Evolutionary conservation across 805 yeast species (phyloP), one percentile per base, ranked within the genome.

Genomic region (Cyberlindnera americana): DNA sequence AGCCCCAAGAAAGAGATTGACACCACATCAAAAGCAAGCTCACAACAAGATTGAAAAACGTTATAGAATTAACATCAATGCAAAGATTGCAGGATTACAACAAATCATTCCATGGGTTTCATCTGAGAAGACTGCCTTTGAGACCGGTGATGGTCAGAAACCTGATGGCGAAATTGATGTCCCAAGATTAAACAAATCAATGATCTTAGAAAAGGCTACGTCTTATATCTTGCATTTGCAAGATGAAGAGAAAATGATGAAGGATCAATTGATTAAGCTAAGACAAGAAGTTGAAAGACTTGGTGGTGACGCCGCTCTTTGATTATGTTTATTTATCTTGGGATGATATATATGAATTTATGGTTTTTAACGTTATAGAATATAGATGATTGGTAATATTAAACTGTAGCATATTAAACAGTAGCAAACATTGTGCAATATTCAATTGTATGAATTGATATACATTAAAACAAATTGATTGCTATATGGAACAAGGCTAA

Each of bases 21-120:
- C 81, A 8, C 67, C 68, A 6, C 69, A 71, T 48, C 88, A 81
- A 60, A 78, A 81, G 49, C 77, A 77, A 51, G 86, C 86, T 0
- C 90, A 82, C 56, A 81, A 81, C 62, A 77, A 76, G 59, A 79
- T 82, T 46, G 89, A 82, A 54, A 78, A 81, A 56, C 72, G 81
- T 43, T 81, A 82, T 59, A 66, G 88, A 56, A 80, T 79, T 44
- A 81, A 81, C 58, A 80, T 82, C 57, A 81, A 81, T 56, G 76
- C 83, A 11, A 81, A 80, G 57, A 82, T 82, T 40, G 83, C 83
- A 4, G 78, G 78, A 22, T 61, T 81, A 38, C 85, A 80, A 54
- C 73, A 72, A 50, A 67, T 81, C 18, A 81, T 82, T 25, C 89
- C 89, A 11, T 75, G 82, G 77, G 75, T 80, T 38, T 74, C 81